These are phyloP conservation scores for Pyrenula massariospora DNA, from an alignment of 495 filamentous ascomycete species.

Conservation along the genomic window DNA sequence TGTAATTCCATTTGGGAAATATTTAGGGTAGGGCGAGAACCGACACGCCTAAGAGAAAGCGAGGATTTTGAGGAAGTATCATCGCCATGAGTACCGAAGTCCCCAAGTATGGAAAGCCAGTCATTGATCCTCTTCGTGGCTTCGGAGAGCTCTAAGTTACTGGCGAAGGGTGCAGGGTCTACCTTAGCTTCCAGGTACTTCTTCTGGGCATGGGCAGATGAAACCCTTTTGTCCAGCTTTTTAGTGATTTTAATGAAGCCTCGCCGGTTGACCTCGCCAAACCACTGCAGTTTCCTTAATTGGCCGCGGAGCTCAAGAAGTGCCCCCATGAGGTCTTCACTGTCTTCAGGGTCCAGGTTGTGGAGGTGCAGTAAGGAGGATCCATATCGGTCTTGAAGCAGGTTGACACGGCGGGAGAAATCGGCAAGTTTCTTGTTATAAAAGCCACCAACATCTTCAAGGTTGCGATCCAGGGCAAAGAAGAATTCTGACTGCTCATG, in stretches of 20 bases:
- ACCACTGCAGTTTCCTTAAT: slow-evolving; percentile 88
- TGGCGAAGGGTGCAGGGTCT: slow-evolving; percentile 72
- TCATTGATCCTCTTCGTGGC: slow-evolving; percentile 73
- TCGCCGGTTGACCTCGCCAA: slow-evolving; percentile 88
- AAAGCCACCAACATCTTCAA: slow-evolving; percentile 89
- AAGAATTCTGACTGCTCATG: slow-evolving; percentile 59
- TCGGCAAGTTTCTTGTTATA: slow-evolving; percentile 92
- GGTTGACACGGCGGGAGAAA: slow-evolving; percentile 64
- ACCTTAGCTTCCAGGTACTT: slow-evolving; percentile 81
- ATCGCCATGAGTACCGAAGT: slow-evolving; percentile 60
- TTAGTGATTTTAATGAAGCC: slow-evolving; percentile 98
- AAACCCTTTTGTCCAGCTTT: slow-evolving; percentile 88
- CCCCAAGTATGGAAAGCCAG: slow-evolving; percentile 74
- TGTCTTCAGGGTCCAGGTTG: slow-evolving; percentile 58
- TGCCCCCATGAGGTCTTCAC: slow-evolving; percentile 78
- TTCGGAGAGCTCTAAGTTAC: slow-evolving; percentile 51
- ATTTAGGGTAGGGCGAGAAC: slow-evolving; percentile 59
- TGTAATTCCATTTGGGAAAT: slow-evolving; percentile 55
- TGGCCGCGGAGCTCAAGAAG: slow-evolving; percentile 79
- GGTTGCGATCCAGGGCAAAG: slow-evolving; percentile 86
- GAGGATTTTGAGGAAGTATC: slow-evolving; percentile 57
- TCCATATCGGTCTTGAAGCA: slow-evolving; percentile 78
- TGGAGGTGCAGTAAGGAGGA: slow-evolving; percentile 35
- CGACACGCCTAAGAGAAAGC: slow-evolving; percentile 56
- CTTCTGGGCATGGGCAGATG: slow-evolving; percentile 58